A percentile compares a stretch with the other conserved stretches of the same genome.
Evolutionary conservation across 2,329 filamentous ascomycete species (phyloP).

Genomic region (Arachnomyces sp.): DNA sequence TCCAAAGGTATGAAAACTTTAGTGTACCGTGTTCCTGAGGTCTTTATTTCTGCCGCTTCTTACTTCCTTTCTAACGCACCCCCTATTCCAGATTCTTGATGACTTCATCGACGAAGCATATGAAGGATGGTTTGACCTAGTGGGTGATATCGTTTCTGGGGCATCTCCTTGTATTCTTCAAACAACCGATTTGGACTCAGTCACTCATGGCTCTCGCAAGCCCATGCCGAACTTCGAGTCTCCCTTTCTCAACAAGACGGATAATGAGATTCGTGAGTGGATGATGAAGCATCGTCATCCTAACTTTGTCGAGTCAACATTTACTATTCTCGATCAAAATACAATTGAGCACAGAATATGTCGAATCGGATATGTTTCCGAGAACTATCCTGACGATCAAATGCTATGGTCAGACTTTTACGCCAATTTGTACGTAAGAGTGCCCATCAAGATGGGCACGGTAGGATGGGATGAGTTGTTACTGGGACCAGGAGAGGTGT

Average conservation of each 20-base stretch:
- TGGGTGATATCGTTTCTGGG: not conserved
- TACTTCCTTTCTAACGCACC: not conserved
- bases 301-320: conserved; percentile 34
- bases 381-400: no score
- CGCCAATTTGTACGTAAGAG: no score
- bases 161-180: conserved; percentile 4
- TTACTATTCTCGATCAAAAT: conserved; percentile 66
- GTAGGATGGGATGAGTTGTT: no score
- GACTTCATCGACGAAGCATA: conserved; percentile 7
- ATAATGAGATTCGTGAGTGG: no score
- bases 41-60: no score
- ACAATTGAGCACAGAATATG: conserved; percentile 81
- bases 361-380: conserved; percentile 65
- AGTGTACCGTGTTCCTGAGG: no score
- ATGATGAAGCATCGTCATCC: no score
- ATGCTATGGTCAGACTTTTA: no score
- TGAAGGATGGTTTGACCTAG: not conserved
- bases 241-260: not conserved
- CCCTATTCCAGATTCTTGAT: conserved; percentile 5
- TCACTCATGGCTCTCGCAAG: conserved; percentile 7
- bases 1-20: conserved; percentile 3
- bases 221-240: conserved; percentile 6
- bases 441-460: no score
- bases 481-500: no score
- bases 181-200: conserved; percentile 4